Percentiles rank a stretch among this genome's conserved stretches.
These are phyloP conservation scores for Trichoderma erinaceum DNA, from an alignment of 495 filamentous ascomycete species.

Conservation along the genomic window DNA sequence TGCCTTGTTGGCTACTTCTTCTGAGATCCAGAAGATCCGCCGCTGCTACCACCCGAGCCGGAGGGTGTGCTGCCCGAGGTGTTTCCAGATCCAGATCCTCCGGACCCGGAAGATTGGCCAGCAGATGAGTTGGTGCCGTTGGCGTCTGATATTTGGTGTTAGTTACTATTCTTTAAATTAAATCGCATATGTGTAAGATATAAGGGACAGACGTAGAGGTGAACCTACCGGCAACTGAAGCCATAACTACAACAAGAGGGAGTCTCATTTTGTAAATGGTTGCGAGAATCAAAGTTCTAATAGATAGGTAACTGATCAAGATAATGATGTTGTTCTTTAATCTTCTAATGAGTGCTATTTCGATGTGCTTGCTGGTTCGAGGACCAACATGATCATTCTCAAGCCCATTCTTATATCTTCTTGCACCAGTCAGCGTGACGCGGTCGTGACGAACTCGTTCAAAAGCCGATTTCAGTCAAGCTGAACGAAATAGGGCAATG, in stretches of 20 bases:
- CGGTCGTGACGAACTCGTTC: background rate
- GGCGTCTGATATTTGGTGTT: background rate
- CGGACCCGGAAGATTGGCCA: background rate
- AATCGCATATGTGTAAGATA: background rate
- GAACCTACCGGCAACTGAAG: background rate
- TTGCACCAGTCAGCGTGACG: conserved; percentile 9
- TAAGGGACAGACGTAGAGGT: background rate
- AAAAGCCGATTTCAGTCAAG: background rate
- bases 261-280: conserved; percentile 4
- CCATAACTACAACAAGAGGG: conserved; percentile 7
- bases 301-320: background rate
- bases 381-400: background rate
- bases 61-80: background rate
- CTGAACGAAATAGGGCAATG: background rate
- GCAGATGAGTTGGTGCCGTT: conserved; percentile 5
- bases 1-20: background rate
- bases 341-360: background rate
- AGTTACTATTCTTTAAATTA: background rate
- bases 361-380: background rate
- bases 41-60: background rate
- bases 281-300: background rate
- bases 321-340: background rate
- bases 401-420: conserved; percentile 2
- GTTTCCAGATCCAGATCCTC: background rate
- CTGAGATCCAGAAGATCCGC: background rate